Evolutionary conservation across 306 rosid species (phyloP).

Genomic region (Castanopsis chinensis): DNA sequence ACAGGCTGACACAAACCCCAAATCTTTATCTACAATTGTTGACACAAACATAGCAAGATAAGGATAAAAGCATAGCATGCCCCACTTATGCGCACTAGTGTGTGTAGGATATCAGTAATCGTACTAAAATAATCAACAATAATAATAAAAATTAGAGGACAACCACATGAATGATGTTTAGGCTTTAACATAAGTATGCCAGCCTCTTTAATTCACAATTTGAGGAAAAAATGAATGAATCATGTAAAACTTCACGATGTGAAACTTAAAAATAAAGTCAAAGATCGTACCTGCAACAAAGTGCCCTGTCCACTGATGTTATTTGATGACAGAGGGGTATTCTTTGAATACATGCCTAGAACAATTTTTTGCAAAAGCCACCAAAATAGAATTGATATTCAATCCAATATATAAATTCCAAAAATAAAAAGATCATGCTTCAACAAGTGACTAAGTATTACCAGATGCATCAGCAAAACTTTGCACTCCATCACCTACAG

Average conservation of each 20-base stretch:
- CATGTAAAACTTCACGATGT: constrained; percentile 7
- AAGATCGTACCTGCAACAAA: constrained; percentile 62
- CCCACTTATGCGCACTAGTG: not conserved
- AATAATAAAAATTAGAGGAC: not conserved
- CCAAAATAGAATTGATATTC: not conserved
- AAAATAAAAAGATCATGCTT: constrained; percentile 9
- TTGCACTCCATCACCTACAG: constrained; percentile 54
- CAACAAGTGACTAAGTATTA: constrained; percentile 33
- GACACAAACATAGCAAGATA: not conserved
- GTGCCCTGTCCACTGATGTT: constrained; percentile 59
- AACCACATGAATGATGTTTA: not conserved
- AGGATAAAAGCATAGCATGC: not conserved
- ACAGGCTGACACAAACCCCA: not conserved
- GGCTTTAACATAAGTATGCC: not conserved
- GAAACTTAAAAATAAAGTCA: constrained; percentile 21
- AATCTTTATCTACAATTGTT: not conserved
- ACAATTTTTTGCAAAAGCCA: constrained; percentile 21
- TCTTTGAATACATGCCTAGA: constrained; percentile 69
- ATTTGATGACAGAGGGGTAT: constrained; percentile 57
- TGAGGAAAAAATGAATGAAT: constrained; percentile 1
- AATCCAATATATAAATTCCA: constrained; percentile 8
- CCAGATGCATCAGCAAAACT: constrained; percentile 58
- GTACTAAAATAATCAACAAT: too few species aligned
- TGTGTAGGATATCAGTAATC: not conserved
- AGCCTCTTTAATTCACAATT: constrained; percentile 8